Base-by-base conservation (phyloP, 2,329 filamentous ascomycete species). In the Fusarium clavum region DNA sequence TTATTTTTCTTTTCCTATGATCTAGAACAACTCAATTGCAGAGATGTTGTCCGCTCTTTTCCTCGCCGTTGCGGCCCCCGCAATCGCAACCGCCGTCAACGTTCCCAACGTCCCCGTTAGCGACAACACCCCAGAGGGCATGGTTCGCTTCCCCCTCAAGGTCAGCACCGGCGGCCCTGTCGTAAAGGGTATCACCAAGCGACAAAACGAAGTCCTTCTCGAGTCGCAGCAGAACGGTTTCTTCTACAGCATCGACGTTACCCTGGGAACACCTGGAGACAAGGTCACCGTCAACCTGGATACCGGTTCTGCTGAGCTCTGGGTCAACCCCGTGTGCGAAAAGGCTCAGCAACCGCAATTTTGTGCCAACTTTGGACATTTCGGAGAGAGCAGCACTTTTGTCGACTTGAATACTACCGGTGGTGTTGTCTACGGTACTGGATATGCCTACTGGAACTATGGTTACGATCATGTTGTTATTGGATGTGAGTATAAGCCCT, bases 251-350 rank as follows among this genome's bases (percentile, higher is more conserved):
- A 80, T 82, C 47, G 77, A 81, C 18, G 61, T 83, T 22, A 62
- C 67, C 14, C 71, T 83, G 38, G 81, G 81, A 11, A 81, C 77
- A 0, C 81, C 81, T 7, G 74, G 76, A 8, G 80, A 82, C 58
- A 57, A 69, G 6, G 79, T 83, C 46, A 79, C 74, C 34, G 79
- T 83, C 64, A 77, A 80, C 63, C 77, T 83, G 51, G 81, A 83
- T 61, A 83, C 81, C 1, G 81, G 81, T 18, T 82, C 81, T 6
- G 74, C 76, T 11, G 81, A 83, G 68, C 76, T 82, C 8, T 83
- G 81, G 81, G 79, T 83, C 40, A 82, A 83, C 58, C 81, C 81
- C 9, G 73, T 77, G 10, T 83, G 81, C 69, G 70, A 69, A 54
- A 78, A 77, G 44, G 71, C 79, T 2, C 53, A 63, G 8, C 72